phyloP scores from a whole-genome alignment of 805 yeast species.

The Lachancea lanzarotensis region DNA sequence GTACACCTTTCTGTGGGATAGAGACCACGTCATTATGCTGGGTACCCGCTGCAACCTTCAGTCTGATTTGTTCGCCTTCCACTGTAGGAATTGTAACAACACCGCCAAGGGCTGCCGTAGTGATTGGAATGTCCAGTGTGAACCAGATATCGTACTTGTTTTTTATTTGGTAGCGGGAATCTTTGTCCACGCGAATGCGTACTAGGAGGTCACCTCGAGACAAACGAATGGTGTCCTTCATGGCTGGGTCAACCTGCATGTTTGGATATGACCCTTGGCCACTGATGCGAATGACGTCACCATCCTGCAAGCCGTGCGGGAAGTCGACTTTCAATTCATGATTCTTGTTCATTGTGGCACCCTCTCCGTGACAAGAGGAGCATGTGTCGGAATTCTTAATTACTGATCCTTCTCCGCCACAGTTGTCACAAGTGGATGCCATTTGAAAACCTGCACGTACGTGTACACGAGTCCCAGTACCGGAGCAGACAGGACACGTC shows the following conservation, averaged over 20 bases:
- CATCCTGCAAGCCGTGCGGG: slow-evolving; percentile 86
- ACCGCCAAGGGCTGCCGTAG: slow-evolving; percentile 97
- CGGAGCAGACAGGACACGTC: slow-evolving; percentile 84
- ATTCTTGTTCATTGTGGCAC: slow-evolving; percentile 54
- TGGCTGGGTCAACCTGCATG: slow-evolving; percentile 55
- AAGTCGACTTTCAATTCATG: slow-evolving; percentile 75
- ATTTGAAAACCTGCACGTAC: slow-evolving; percentile 90
- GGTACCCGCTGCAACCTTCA: slow-evolving; percentile 80
- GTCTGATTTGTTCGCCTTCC: slow-evolving; percentile 66
- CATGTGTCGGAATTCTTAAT: slow-evolving; percentile 68
- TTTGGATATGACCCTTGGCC: slow-evolving; percentile 90
- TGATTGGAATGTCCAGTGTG: slow-evolving; percentile 70
- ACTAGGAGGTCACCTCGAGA: slow-evolving; percentile 84
- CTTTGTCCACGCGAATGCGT: slow-evolving; percentile 70
- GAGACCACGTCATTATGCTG: slow-evolving; percentile 67
- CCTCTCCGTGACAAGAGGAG: slow-evolving; percentile 79
- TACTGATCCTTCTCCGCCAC: slow-evolving; percentile 84
- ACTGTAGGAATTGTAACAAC: slow-evolving; percentile 84
- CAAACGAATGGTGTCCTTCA: slow-evolving; percentile 44
- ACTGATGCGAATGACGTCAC: slow-evolving; percentile 73
- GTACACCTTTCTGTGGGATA: slow-evolving; percentile 85
- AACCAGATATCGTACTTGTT: slow-evolving; percentile 58
- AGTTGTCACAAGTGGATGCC: slow-evolving; percentile 84
- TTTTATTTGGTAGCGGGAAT: slow-evolving; percentile 59
- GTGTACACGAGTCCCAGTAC: slow-evolving; percentile 87